Evolutionary conservation across 2,329 filamentous ascomycete species (phyloP).

Genomic region (Fusarium sp.): DNA sequence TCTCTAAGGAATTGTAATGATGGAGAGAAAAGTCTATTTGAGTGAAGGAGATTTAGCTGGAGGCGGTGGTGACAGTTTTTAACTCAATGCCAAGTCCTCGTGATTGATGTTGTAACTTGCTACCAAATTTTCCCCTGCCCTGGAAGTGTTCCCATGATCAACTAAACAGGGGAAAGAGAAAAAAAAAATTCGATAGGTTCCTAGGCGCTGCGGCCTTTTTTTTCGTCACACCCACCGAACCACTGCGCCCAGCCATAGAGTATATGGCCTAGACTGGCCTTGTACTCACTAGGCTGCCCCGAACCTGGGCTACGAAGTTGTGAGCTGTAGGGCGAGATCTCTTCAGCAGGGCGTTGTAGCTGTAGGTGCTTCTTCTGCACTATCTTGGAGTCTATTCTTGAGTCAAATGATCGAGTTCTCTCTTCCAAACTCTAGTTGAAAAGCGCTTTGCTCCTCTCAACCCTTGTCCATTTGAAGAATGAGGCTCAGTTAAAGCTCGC

Average conservation of each 20-base stretch:
- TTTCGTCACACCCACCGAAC: constrained; percentile 8
- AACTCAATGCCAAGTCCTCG: constrained; percentile 33
- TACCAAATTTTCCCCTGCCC: constrained; percentile 21
- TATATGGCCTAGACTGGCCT: constrained; percentile 13
- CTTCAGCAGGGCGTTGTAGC: neutral
- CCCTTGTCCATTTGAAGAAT: constrained; percentile 1
- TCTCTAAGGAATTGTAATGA: neutral
- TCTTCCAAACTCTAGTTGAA: neutral
- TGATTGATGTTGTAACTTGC: constrained; percentile 36
- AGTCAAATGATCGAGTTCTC: neutral
- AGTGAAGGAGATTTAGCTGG: neutral
- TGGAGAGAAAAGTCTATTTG: neutral
- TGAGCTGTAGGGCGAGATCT: neutral
- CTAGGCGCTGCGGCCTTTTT: constrained; percentile 14
- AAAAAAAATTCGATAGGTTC: constrained; percentile 28
- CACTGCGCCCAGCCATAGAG: constrained; percentile 3
- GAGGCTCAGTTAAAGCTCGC: constrained; percentile 23
- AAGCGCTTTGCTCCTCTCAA: neutral
- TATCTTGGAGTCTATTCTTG: neutral
- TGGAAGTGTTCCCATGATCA: constrained; percentile 37
- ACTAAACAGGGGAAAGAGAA: constrained; percentile 18
- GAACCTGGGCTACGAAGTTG: constrained; percentile 2
- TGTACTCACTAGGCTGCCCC: constrained; percentile 19
- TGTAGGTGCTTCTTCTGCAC: neutral
- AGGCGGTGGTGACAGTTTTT: constrained; percentile 27